Evolutionary conservation across 2,329 filamentous ascomycete species (phyloP).

Genomic region (Fusarium denticulatum): DNA sequence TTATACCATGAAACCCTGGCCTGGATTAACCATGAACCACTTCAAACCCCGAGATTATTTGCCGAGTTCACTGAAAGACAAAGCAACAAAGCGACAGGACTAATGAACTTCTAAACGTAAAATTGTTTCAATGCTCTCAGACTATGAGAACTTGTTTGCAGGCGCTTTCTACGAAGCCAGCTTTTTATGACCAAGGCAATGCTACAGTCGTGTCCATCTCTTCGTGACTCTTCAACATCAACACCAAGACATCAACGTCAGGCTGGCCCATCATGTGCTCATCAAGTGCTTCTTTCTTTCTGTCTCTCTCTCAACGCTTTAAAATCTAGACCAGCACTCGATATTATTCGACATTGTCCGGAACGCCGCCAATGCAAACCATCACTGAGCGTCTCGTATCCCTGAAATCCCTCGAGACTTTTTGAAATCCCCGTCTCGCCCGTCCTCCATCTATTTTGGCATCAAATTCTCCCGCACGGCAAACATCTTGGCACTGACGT

Average conservation of each 20-base stretch:
- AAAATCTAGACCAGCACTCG: conserved; percentile 50
- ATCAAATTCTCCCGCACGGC: conserved; percentile 80
- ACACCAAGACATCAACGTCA: conserved; percentile 29
- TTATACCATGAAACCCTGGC: background rate
- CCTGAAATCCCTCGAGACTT: conserved; percentile 42
- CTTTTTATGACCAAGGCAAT: conserved; percentile 14
- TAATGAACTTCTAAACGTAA: conserved; percentile 10
- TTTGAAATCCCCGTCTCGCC: conserved; percentile 30
- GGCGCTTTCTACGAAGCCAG: conserved; percentile 26
- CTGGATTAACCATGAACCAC: background rate
- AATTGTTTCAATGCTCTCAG: conserved; percentile 20
- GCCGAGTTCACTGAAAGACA: background rate
- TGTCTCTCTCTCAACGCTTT: conserved; percentile 46
- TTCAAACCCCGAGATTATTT: background rate
- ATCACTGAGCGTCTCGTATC: conserved; percentile 47
- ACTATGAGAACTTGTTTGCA: conserved; percentile 8
- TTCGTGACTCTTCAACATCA: conserved; percentile 27
- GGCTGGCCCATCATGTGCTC: conserved; percentile 36
- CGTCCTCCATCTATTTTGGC: conserved; percentile 57
- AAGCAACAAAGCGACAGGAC: background rate
- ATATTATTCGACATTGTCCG: conserved; percentile 53
- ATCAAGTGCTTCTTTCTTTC: conserved; percentile 30
- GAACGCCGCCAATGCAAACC: conserved; percentile 56
- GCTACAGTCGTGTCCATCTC: conserved; percentile 19
- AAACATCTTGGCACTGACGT: conserved; percentile 97